These are phyloP conservation scores for Ligustrum vulgare DNA, from an alignment of 257 asterid genomes.

Conservation along the genomic window DNA sequence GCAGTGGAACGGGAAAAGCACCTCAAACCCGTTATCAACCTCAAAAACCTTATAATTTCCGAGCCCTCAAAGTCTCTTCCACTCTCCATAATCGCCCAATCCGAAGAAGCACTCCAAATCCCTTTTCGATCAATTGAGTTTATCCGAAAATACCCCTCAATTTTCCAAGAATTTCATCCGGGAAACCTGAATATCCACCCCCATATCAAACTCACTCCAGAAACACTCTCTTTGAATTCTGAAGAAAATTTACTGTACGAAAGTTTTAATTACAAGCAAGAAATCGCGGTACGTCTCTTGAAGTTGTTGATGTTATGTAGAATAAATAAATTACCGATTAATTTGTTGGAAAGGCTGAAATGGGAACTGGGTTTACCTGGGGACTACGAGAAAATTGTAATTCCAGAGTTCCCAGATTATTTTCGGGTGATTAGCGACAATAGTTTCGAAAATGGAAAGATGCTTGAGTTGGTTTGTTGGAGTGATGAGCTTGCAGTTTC, in stretches of 20 bases:
- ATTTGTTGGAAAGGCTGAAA: slow-evolving; percentile 51
- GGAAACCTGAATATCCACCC: slow-evolving; percentile 64
- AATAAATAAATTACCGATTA: slow-evolving; percentile 55
- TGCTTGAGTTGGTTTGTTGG: slow-evolving; percentile 88
- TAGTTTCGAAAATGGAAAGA: slow-evolving; percentile 25
- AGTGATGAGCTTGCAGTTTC: slow-evolving; percentile 73
- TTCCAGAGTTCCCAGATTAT: slow-evolving; percentile 91
- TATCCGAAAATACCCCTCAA: slow-evolving; percentile 60
- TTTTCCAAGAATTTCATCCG: slow-evolving; percentile 70
- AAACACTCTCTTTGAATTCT: slow-evolving; percentile 38
- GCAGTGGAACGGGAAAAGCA: slow-evolving; percentile 76
- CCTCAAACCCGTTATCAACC: slow-evolving; percentile 66
- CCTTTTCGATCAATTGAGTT: slow-evolving; percentile 86
- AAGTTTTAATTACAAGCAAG: slow-evolving; percentile 62
- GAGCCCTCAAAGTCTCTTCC: slow-evolving; percentile 82
- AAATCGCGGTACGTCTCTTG: slow-evolving; percentile 62
- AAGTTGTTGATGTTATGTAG: slow-evolving; percentile 83
- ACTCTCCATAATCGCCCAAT: slow-evolving; percentile 50
- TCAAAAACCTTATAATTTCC: slow-evolving; percentile 67
- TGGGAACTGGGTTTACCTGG: slow-evolving; percentile 90
- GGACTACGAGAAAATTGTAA: slow-evolving; percentile 44
- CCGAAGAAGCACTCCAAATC: slow-evolving; percentile 53
- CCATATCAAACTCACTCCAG: slow-evolving; percentile 68
- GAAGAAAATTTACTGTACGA: slow-evolving; percentile 61
- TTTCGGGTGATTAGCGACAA: slow-evolving; percentile 49